These are phyloP conservation scores for Hemileia vastatrix DNA, from an alignment of 1,284 basidiomycete genomes.

Conservation along the genomic window DNA sequence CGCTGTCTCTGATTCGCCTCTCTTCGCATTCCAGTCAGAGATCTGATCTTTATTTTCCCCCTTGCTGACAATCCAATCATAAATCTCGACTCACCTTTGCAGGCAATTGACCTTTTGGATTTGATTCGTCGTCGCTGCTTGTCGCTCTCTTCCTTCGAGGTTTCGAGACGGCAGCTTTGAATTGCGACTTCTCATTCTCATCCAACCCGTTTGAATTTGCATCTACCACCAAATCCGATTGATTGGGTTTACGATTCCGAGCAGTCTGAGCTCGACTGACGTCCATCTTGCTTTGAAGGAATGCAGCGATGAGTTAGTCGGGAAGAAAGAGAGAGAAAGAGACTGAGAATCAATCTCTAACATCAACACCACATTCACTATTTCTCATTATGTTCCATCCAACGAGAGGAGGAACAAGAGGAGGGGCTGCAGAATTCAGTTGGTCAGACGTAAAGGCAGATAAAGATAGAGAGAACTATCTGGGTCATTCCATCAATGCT, in stretches of 20 bases:
- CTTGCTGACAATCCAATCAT: too few species aligned
- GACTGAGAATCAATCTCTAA: neutral
- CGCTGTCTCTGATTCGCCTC: too few species aligned
- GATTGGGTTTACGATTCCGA: neutral
- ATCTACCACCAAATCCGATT: neutral
- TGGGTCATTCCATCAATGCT: conserved; percentile 41
- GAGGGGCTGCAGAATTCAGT: conserved; percentile 39
- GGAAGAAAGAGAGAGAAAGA: neutral
- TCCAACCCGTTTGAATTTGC: neutral
- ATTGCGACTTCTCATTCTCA: neutral
- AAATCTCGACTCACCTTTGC: too few species aligned
- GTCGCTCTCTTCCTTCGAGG: neutral
- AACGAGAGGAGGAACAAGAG: conserved; percentile 34
- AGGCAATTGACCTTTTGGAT: neutral
- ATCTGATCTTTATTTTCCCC: too few species aligned
- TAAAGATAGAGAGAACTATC: conserved; percentile 41
- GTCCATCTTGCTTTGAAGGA: neutral
- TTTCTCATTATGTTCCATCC: neutral
- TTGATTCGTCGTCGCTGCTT: neutral
- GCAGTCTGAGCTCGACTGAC: neutral
- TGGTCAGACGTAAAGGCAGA: conserved; percentile 39
- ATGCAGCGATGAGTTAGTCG: neutral
- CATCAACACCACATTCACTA: neutral
- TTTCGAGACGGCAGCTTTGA: neutral
- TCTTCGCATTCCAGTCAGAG: too few species aligned